Percentiles rank a stretch among this genome's conserved stretches.
Conservation (phyloP, 805 yeast genomes). For the Saccharomycopsis sp. region DNA sequence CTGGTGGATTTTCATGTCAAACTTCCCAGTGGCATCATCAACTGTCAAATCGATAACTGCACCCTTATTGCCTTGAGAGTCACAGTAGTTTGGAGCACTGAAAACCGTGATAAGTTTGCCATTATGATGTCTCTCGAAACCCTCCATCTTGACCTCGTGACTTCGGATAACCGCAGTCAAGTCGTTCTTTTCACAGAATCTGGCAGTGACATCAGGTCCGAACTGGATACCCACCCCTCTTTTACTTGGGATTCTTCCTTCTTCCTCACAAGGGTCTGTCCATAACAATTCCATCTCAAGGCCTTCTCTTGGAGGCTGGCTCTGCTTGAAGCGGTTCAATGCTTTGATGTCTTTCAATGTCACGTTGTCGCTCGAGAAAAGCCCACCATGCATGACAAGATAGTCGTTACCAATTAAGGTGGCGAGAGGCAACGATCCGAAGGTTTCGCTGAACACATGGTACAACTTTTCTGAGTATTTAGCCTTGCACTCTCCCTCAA, state of each 20-base stretch:
- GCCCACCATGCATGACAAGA: conserved; percentile 92
- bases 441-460: conserved; percentile 78
- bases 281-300: conserved; percentile 93
- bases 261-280: conserved; percentile 86
- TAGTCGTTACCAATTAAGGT: conserved; percentile 72
- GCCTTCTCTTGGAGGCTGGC: conserved; percentile 88
- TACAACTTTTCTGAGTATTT: conserved; percentile 79
- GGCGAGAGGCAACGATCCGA: conserved; percentile 81
- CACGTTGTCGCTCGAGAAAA: conserved; percentile 71
- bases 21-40: conserved; percentile 38
- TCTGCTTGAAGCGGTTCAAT: conserved; percentile 55
- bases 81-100: conserved; percentile 97
- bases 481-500: conserved; percentile 89
- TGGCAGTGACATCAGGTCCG: conserved; percentile 89
- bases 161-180: conserved; percentile 81
- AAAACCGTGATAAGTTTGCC: conserved; percentile 89
- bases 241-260: conserved; percentile 82
- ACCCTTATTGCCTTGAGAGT: conserved; percentile 82
- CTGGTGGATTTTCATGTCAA: conserved; percentile 46
- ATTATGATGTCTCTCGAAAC: conserved; percentile 81
- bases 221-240: conserved; percentile 95
- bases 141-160: conserved; percentile 91
- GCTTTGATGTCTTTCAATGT: conserved; percentile 68
- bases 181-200: conserved; percentile 65
- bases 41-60: conserved; percentile 71